phyloP scores from a whole-genome alignment of 148 eudicot species.

The Rhododendron ovatum region DNA sequence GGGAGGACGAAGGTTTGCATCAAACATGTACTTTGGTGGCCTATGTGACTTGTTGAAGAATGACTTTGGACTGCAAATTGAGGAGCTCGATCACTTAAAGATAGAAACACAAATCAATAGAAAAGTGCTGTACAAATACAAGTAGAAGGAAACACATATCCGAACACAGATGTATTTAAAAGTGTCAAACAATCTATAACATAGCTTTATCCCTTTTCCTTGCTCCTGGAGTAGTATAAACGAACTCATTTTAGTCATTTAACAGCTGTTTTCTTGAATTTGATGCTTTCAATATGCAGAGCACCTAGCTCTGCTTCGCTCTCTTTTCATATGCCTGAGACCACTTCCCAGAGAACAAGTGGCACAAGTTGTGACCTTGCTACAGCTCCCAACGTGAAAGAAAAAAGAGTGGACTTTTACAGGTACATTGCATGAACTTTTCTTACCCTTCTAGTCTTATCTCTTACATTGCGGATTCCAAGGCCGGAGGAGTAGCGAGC shows the following conservation, averaged over 20 bases:
- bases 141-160: neutral
- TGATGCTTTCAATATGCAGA: neutral
- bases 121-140: neutral
- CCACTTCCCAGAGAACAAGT: constrained; percentile 4
- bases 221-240: no score
- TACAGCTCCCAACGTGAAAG: neutral
- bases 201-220: no score
- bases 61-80: neutral
- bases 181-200: no score
- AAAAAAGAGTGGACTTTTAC: neutral
- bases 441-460: neutral
- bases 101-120: neutral
- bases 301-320: neutral
- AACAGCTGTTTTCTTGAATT: neutral
- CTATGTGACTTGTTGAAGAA: neutral
- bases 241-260: neutral
- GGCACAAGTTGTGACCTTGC: neutral
- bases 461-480: neutral
- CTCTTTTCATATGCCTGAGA: neutral
- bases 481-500: neutral
- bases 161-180: no score
- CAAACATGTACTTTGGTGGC: neutral
- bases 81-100: neutral
- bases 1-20: neutral
- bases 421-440: neutral